Evolutionary conservation across 2,329 filamentous ascomycete genomes (phyloP).

Genomic region (Cucurbitaria berberidis): DNA sequence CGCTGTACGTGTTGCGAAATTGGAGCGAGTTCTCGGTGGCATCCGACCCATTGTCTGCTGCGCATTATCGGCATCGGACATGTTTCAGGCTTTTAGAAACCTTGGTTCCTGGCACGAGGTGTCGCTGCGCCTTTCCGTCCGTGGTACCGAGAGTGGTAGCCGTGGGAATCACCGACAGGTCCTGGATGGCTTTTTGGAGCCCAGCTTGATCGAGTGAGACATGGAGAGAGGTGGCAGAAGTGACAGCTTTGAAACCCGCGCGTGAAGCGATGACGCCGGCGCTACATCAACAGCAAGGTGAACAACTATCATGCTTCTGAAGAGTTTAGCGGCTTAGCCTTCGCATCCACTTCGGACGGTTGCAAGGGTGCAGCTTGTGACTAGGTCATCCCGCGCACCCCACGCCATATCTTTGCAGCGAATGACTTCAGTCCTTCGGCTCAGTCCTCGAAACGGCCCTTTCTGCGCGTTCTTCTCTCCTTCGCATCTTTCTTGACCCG

Average conservation of each 20-base stretch:
- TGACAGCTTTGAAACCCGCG: conserved; percentile 2
- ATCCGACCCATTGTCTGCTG: conserved; percentile 33
- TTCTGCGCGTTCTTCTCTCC: conserved; percentile 11
- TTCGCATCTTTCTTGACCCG: conserved; percentile 7
- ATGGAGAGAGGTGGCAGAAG: conserved; percentile 3
- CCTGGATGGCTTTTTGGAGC: background rate
- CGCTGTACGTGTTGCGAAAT: conserved; percentile 55
- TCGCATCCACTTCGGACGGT: conserved; percentile 14
- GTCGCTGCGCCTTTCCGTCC: conserved; percentile 13
- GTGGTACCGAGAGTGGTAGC: background rate
- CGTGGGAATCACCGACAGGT: conserved; percentile 8
- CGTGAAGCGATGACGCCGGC: conserved; percentile 20
- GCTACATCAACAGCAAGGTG: conserved; percentile 12
- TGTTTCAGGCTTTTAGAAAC: conserved; percentile 20
- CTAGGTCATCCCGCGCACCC: conserved; percentile 25
- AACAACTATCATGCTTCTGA: conserved; percentile 10
- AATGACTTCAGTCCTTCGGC: conserved; percentile 37
- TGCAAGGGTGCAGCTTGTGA: conserved; percentile 25
- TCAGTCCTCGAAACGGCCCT: conserved; percentile 19
- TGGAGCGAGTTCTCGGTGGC: conserved; percentile 46
- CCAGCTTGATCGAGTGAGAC: background rate
- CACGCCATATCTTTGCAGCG: conserved; percentile 21
- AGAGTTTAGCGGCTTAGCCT: conserved; percentile 27
- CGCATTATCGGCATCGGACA: conserved; percentile 32
- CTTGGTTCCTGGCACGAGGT: conserved; percentile 23